Evolutionary conservation across 2,329 filamentous ascomycete species (phyloP).

Genomic region (Nemania bipapillata): DNA sequence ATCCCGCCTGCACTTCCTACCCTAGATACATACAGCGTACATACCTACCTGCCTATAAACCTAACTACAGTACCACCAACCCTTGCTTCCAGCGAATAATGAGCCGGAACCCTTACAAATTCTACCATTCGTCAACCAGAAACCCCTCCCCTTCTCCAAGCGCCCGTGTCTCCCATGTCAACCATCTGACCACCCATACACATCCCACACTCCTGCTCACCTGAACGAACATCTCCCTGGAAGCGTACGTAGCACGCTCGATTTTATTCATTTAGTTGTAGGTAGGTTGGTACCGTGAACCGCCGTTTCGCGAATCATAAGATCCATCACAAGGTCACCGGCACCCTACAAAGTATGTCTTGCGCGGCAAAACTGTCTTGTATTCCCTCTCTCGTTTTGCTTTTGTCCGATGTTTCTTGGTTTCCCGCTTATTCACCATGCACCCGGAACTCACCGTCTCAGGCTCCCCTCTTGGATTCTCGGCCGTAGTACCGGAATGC

Average conservation of each 20-base stretch:
- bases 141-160: conserved; percentile 27
- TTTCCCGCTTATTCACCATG: neutral
- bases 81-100: conserved; percentile 21
- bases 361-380: neutral
- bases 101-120: neutral
- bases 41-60: neutral
- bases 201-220: conserved; percentile 27
- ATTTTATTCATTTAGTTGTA: neutral
- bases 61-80: neutral
- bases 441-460: conserved; percentile 16
- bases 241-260: conserved; percentile 16
- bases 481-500: neutral
- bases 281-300: neutral
- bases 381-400: neutral
- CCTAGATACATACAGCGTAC: neutral
- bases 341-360: conserved; percentile 15
- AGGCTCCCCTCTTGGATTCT: neutral
- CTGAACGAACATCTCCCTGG: conserved; percentile 28
- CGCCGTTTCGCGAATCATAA: conserved; percentile 28
- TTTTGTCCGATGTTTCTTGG: conserved; percentile 14
- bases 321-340: conserved; percentile 32
- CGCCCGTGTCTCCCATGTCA: conserved; percentile 30
- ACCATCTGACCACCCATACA: conserved; percentile 38
- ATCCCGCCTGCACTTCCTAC: neutral
- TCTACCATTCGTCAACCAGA: conserved; percentile 27